Base-by-base conservation (phyloP, 805 yeast species). In the Lipomyces orientalis region DNA sequence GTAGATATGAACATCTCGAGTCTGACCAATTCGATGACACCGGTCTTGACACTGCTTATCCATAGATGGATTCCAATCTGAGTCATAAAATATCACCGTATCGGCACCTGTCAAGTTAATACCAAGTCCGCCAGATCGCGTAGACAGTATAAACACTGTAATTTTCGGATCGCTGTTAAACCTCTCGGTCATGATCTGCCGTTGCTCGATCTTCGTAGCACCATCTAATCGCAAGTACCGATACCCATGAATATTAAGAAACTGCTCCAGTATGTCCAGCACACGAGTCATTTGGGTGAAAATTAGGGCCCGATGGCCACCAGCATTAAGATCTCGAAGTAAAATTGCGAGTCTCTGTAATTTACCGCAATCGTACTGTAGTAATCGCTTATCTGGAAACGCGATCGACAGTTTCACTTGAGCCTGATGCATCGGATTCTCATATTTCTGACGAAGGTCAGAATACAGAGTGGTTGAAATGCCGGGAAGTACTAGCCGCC, bases 51-150 rank as follows among this genome's bases (percentile, higher is more conserved):
- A 95, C 79, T 95, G 99, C 76, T 93, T 92, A 78, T 95, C 99
- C 98, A 95, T 95, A 0, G 98, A 97, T 1, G 99, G 99, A 76
- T 95, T 95, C 99, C 99, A 94, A 79, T 94, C 99, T 1, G 97
- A 92, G 79, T 95, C 99, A 78, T 96, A 95, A 80, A 95, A 96
- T 7, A 95, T 92, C 56, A 95, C 99, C 0, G 99, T 95, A 76
- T 95, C 99, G 0, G 99, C 99, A 76, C 98, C 99, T 0, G 99
- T 95, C 71, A 95, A 81, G 76, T 95, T 95, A 77, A 95, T 95
- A 77, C 99, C 99, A 73, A 96, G 83, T 49, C 99, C 99, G 78
- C 99, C 99, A 1, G 99, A 95, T 79, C 99, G 87, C 1, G 98
- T 92, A 2, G 97, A 92, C 63, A 95, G 79, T 60, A 95, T 95